A percentile compares a stretch with the other conserved stretches of the same genome.
phyloP scores from a whole-genome alignment of 176 grass and related monocot genomes.

The Coix lacrymajobi region DNA sequence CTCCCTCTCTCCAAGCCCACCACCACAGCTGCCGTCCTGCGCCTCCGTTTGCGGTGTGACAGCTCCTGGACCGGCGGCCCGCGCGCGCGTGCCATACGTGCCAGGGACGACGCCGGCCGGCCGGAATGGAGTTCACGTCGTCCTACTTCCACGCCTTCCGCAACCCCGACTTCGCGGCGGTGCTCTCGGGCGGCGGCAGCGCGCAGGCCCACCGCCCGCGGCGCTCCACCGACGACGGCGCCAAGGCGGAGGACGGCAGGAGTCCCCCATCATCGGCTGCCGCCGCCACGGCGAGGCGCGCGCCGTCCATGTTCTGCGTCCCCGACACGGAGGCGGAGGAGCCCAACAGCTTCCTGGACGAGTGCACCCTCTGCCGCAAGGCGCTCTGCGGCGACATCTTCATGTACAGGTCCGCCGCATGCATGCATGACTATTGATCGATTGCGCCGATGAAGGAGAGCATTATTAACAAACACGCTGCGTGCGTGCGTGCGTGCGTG shows the following conservation, averaged over 20 bases:
- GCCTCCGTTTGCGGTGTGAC: neutral
- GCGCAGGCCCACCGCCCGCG: slow-evolving; percentile 13
- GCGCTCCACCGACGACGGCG: neutral
- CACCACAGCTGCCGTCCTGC: neutral
- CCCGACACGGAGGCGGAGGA: slow-evolving; percentile 40
- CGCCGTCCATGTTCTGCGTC: slow-evolving; percentile 35
- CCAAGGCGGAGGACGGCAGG: neutral
- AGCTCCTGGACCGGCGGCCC: slow-evolving; percentile 11
- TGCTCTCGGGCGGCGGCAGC: slow-evolving; percentile 33
- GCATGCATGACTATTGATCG: neutral
- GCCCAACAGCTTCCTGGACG: slow-evolving; percentile 43
- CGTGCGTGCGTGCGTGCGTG: neutral
- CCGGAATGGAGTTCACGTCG: slow-evolving; percentile 48
- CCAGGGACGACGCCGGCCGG: neutral
- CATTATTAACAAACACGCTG: neutral
- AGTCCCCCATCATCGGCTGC: neutral
- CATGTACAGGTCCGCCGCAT: slow-evolving; percentile 35
- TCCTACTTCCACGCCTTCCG: slow-evolving; percentile 62
- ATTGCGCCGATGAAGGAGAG: neutral
- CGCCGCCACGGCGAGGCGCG: neutral
- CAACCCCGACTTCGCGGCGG: slow-evolving; percentile 45
- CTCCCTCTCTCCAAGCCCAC: neutral
- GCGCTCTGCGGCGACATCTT: slow-evolving; percentile 54
- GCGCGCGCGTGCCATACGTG: neutral
- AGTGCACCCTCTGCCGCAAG: slow-evolving; percentile 51